Base-by-base conservation (phyloP, 495 filamentous ascomycete species). In the Eremomyces bilateralis region DNA sequence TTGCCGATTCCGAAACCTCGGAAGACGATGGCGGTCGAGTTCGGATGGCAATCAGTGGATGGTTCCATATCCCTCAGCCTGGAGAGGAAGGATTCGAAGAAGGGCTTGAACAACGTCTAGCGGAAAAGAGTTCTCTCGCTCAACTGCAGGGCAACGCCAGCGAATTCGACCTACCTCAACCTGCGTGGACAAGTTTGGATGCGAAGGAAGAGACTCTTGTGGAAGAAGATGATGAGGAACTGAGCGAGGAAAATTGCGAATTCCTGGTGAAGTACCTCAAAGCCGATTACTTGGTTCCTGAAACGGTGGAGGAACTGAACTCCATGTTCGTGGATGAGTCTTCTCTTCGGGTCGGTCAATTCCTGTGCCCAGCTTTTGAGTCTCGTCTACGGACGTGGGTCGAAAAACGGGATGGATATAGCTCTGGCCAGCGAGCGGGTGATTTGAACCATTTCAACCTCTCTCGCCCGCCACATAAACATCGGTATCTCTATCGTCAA, bases 1-100 rank as follows among this genome's bases (percentile, higher is more conserved):
- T 77, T 44, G 63, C 67, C 28, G 52, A 56, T 29, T 56, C 61
- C 1, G 67, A 69, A 35, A 20, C 11, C 6, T 73, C 73, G 29
- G 64, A 64, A 4, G 61, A 65, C 38, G 61, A 68, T 20, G 62
- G 67, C 37, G 73, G 67, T 35, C 69, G 88, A 30, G 69, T 91
- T 29, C 69, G 88, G 36, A 94, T 95, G 82, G 88, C 88, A 18
- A 95, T 99, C 43, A 90, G 80, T 41, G 88, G 88, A n/a, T 99
- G 88, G 88, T 99, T 82, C 56, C 88, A 99, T 51, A 94, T 99
- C 35, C 90, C 88, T 0, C 88, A 99, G 50, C 60, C 77, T 42
- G 88, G 88, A 22, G 88, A 99, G 49, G 80, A 85, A n/a, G 90
- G 88, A 6, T 95, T 75, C 42, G 71, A 83, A 36, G 62, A 73